Conservation (phyloP, 306 rosid species). For the Albizia julibrissin region DNA sequence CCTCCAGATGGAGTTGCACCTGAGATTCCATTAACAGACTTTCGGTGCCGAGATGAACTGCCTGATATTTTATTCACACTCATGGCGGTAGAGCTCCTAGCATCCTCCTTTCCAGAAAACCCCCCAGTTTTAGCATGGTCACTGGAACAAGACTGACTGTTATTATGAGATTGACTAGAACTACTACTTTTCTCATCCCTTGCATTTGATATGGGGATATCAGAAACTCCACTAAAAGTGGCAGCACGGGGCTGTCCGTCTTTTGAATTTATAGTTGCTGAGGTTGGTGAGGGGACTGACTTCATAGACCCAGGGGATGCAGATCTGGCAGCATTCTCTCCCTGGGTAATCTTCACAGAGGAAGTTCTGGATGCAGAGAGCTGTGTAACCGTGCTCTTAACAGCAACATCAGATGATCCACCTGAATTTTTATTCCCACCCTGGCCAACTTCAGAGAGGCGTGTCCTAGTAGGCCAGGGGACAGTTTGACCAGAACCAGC, state of each 20-base stretch:
- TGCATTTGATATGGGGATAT: slow-evolving; percentile 58
- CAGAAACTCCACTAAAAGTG: slow-evolving; percentile 51
- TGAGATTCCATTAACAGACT: slow-evolving; percentile 58
- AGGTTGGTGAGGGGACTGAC: slow-evolving; percentile 41
- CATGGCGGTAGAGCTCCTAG: slow-evolving; percentile 73
- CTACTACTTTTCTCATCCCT: slow-evolving; percentile 88
- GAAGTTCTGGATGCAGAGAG: slow-evolving; percentile 55
- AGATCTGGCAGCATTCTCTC: slow-evolving; percentile 56
- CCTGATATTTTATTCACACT: slow-evolving; percentile 62
- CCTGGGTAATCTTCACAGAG: slow-evolving; percentile 54
- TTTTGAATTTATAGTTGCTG: slow-evolving; percentile 36
- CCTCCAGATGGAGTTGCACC: slow-evolving; percentile 49
- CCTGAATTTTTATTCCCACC: slow-evolving; percentile 59
- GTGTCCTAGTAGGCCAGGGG: slow-evolving; percentile 59
- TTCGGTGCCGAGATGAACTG: slow-evolving; percentile 67
- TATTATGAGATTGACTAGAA: slow-evolving; percentile 86
- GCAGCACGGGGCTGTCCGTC: slow-evolving; percentile 49
- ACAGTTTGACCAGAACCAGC: slow-evolving; percentile 62
- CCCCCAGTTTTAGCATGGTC: slow-evolving; percentile 72
- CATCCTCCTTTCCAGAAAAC: slow-evolving; percentile 64
- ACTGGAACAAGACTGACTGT: slow-evolving; percentile 72
- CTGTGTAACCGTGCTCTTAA: slow-evolving; percentile 62
- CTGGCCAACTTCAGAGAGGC: slow-evolving; percentile 61
- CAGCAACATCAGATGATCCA: slow-evolving; percentile 58
- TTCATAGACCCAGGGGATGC: slow-evolving; percentile 50